Percentiles rank a stretch among this genome's conserved stretches.
Evolutionary conservation across 148 eudicot species (phyloP).

Genomic region (Chenopodium album): DNA sequence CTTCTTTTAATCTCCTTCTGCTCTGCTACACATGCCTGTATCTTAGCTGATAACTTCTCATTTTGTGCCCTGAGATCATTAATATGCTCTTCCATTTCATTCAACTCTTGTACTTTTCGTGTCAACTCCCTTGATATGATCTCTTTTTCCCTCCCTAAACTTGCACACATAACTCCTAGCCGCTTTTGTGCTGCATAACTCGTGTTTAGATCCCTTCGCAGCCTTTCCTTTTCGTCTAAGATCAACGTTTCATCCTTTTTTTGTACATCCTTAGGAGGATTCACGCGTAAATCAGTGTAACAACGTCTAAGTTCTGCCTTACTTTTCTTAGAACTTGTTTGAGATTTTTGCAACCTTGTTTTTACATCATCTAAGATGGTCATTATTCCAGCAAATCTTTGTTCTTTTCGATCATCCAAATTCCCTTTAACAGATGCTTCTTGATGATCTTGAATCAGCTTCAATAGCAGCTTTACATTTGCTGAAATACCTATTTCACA

Average conservation of each 20-base stretch:
- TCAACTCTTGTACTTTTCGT: conserved; percentile 59
- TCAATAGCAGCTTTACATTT: conserved; percentile 62
- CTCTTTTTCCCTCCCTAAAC: conserved; percentile 85
- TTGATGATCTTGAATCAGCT: conserved; percentile 83
- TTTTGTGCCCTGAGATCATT: conserved; percentile 57
- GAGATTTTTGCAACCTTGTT: conserved; percentile 61
- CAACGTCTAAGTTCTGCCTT: conserved; percentile 52
- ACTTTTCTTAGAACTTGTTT: conserved; percentile 41
- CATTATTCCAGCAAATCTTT: conserved; percentile 84
- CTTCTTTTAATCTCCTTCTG: conserved; percentile 22
- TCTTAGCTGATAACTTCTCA: conserved; percentile 47
- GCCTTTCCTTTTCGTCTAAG: conserved; percentile 55
- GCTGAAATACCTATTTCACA: conserved; percentile 62
- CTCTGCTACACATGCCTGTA: conserved; percentile 37
- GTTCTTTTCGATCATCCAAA: conserved; percentile 54
- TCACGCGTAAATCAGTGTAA: conserved; percentile 39
- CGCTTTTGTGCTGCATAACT: conserved; percentile 67
- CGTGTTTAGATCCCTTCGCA: conserved; percentile 49
- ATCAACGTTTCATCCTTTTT: conserved; percentile 24
- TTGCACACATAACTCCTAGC: conserved; percentile 75
- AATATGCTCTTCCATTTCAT: conserved; percentile 72
- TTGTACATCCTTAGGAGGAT: conserved; percentile 29
- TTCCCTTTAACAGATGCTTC: conserved; percentile 45
- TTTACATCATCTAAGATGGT: conserved; percentile 70
- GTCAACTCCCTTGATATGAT: conserved; percentile 70